Conservation (phyloP, 768 basidiomycete species). For the Xerocomus brunneocitrinus region DNA sequence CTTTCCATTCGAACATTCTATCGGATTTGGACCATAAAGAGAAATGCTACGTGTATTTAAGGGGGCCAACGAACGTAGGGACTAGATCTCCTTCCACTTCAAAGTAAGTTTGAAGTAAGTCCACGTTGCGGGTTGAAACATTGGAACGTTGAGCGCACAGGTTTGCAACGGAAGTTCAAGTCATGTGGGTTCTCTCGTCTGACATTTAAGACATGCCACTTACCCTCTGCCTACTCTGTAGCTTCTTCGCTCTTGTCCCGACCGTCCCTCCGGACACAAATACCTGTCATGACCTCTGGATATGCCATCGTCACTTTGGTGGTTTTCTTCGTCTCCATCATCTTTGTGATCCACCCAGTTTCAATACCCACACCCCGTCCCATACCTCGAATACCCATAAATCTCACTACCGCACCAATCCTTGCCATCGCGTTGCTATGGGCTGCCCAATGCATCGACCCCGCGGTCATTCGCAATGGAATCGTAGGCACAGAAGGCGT, state of each 20-base stretch:
- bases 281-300: slow-evolving; percentile 38
- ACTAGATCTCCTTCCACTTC: too few relatives aligned
- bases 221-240: background rate
- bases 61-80: too few relatives aligned
- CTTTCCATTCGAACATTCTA: too few relatives aligned
- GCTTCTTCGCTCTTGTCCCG: background rate
- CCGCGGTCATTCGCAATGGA: slow-evolving; percentile 57
- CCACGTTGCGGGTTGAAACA: too few relatives aligned
- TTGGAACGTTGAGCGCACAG: too few relatives aligned
- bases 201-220: background rate
- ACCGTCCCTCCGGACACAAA: background rate
- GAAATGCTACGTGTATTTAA: too few relatives aligned
- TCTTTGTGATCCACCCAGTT: slow-evolving; percentile 47
- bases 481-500: slow-evolving; percentile 78
- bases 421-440: slow-evolving; percentile 48
- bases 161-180: too few relatives aligned
- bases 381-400: slow-evolving; percentile 35
- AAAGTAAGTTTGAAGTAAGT: too few relatives aligned
- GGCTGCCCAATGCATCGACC: slow-evolving; percentile 50
- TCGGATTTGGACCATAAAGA: too few relatives aligned
- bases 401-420: slow-evolving; percentile 53
- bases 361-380: slow-evolving; percentile 37
- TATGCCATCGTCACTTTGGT: slow-evolving; percentile 47
- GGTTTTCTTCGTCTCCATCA: slow-evolving; percentile 49
- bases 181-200: too few relatives aligned